Percentiles rank a stretch among this genome's conserved stretches.
phyloP scores from a whole-genome alignment of 805 yeast genomes.

The Sugiyamaella valdiviana region DNA sequence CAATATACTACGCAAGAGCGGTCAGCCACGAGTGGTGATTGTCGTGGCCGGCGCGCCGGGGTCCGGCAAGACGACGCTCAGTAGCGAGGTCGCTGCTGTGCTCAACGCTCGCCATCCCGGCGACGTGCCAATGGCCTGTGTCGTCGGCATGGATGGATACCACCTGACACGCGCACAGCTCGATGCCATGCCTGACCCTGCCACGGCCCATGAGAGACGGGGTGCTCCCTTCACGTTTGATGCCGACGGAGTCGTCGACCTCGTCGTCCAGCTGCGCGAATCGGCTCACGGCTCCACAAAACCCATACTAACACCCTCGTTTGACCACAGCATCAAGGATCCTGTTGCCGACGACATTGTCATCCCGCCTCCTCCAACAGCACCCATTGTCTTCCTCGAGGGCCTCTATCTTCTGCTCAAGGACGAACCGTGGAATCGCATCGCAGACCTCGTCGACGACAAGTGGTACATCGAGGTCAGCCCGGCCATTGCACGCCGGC shows the following conservation, averaged over 20 bases:
- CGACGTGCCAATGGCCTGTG: constrained; percentile 16
- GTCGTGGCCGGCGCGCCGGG: constrained; percentile 77
- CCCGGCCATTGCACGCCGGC: constrained; percentile 39
- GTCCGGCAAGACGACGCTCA: constrained; percentile 72
- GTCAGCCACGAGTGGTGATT: constrained; percentile 42
- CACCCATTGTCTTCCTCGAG: constrained; percentile 60
- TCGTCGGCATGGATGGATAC: constrained; percentile 73
- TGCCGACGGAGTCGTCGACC: constrained; percentile 39
- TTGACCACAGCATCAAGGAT: constrained; percentile 63
- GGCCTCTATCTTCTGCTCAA: constrained; percentile 65
- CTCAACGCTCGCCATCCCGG: constrained; percentile 31
- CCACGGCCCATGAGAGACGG: constrained; percentile 53
- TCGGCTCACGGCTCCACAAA: constrained; percentile 7
- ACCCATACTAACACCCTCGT: constrained; percentile 53
- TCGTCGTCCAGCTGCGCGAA: constrained; percentile 30
- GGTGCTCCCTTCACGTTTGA: constrained; percentile 90
- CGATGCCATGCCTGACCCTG: constrained; percentile 47
- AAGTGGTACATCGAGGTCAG: constrained; percentile 45
- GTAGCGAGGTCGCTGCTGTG: constrained; percentile 39
- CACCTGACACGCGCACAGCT: constrained; percentile 52
- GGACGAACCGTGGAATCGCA: constrained; percentile 53
- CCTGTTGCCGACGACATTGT: constrained; percentile 52
- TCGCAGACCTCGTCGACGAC: constrained; percentile 37
- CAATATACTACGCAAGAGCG: constrained; percentile 1
- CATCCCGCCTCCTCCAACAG: constrained; percentile 36